A percentile compares a stretch with the other conserved stretches of the same genome.
phyloP scores from a whole-genome alignment of 768 basidiomycete genomes.

The Rhodotorula sphaerocarpa region DNA sequence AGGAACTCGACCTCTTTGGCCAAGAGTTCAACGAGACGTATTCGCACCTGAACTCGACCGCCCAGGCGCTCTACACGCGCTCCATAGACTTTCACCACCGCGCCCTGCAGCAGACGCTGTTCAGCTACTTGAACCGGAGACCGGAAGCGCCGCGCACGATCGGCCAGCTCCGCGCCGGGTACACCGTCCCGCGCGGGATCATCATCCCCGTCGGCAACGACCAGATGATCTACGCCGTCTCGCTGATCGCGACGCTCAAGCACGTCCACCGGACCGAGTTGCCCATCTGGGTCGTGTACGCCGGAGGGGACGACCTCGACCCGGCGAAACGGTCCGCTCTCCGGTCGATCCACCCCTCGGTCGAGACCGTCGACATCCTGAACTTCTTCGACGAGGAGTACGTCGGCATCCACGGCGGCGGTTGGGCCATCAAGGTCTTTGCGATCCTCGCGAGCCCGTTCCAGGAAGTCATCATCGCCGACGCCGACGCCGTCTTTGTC shows the following conservation, averaged over 20 bases:
- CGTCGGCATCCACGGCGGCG: constrained; percentile 31
- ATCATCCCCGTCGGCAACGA: constrained; percentile 30
- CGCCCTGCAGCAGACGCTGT: constrained; percentile 23
- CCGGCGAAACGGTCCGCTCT: constrained; percentile 27
- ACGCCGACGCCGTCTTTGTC: constrained; percentile 31
- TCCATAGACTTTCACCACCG: constrained; percentile 23
- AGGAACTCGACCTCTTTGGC: constrained; percentile 24
- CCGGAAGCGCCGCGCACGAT: constrained; percentile 12
- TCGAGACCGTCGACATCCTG: constrained; percentile 29
- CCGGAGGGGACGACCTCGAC: constrained; percentile 28
- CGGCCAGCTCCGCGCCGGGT: not conserved
- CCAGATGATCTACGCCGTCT: constrained; percentile 27
- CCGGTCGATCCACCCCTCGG: constrained; percentile 19
- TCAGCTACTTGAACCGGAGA: constrained; percentile 21
- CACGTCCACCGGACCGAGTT: constrained; percentile 32
- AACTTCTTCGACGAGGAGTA: constrained; percentile 29
- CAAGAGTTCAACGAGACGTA: constrained; percentile 9
- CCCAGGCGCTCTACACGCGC: constrained; percentile 24
- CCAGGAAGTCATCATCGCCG: constrained; percentile 28
- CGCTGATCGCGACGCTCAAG: constrained; percentile 32
- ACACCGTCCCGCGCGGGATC: constrained; percentile 16
- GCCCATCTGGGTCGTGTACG: constrained; percentile 33
- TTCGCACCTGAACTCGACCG: constrained; percentile 17
- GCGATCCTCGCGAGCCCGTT: constrained; percentile 31
- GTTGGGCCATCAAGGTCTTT: constrained; percentile 36